These are phyloP conservation scores for Macaranga tanarius DNA, from an alignment of 441 rosid species.

Conservation along the genomic window DNA sequence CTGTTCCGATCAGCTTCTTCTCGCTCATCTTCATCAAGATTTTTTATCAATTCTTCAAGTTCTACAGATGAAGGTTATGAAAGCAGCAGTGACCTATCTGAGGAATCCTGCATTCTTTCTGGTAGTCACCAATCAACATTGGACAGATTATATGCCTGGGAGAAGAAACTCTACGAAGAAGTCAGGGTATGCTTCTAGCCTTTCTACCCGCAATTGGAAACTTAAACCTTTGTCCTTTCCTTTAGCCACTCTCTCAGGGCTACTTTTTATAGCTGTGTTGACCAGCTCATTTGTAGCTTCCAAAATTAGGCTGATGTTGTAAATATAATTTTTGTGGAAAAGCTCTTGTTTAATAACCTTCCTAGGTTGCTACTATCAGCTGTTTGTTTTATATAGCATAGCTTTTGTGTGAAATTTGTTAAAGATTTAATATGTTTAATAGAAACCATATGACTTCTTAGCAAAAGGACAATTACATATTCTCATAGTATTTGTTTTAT, in stretches of 20 bases:
- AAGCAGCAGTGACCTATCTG: constrained; percentile 73
- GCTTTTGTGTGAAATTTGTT: not conserved
- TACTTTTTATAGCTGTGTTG: too few species aligned
- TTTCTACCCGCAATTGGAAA: not conserved
- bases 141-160: constrained; percentile 88
- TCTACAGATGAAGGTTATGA: constrained; percentile 65
- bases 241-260: too few species aligned
- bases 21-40: constrained; percentile 85
- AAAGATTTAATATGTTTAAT: not conserved
- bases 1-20: constrained; percentile 89
- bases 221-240: too few species aligned
- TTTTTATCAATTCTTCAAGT: constrained; percentile 57
- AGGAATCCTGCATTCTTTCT: constrained; percentile 64
- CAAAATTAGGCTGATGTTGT: too few species aligned
- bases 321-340: not conserved
- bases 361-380: not conserved
- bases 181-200: constrained; percentile 57
- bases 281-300: too few species aligned
- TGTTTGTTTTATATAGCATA: not conserved
- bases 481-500: too few species aligned
- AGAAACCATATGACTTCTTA: not conserved
- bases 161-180: constrained; percentile 95
- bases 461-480: not conserved
- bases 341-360: not conserved
- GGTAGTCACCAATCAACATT: constrained; percentile 88